phyloP scores from a whole-genome alignment of 2,329 filamentous ascomycete species.

The Xylariales sp. region DNA sequence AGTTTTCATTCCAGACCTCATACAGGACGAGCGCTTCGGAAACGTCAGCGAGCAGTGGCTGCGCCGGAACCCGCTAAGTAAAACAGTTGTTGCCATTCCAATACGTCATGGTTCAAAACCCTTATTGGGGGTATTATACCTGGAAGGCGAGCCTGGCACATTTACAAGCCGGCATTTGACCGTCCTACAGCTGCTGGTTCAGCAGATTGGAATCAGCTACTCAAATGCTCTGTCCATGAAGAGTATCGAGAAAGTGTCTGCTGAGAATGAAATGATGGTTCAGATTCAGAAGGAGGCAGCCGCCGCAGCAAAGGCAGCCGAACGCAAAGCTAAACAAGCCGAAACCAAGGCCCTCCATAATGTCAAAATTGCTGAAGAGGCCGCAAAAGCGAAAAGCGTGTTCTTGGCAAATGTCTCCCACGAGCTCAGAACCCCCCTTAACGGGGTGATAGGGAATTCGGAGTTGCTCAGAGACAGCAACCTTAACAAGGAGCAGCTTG shows the following conservation, averaged over 20 bases:
- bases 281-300: conserved; percentile 71
- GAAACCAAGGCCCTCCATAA: conserved; percentile 74
- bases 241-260: conserved; percentile 71
- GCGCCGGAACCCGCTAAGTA: conserved; percentile 63
- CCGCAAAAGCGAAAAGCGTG: conserved; percentile 77
- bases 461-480: conserved; percentile 76
- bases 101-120: conserved; percentile 69
- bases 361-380: conserved; percentile 78
- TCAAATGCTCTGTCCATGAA: conserved; percentile 65
- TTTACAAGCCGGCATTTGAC: conserved; percentile 72
- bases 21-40: conserved; percentile 72
- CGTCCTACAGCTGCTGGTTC: conserved; percentile 66
- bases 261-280: conserved; percentile 75
- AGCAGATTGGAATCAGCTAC: conserved; percentile 72
- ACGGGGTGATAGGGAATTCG: conserved; percentile 84
- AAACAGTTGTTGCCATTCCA: conserved; percentile 74
- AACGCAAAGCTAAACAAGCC: conserved; percentile 71
- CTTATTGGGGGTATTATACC: conserved; percentile 69
- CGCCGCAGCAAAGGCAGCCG: conserved; percentile 66
- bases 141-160: conserved; percentile 69
- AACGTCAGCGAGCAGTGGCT: conserved; percentile 70
- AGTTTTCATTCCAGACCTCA: conserved; percentile 69
- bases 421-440: conserved; percentile 76
- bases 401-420: conserved; percentile 79
- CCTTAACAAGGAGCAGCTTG: conserved; percentile 70